Conservation (phyloP, 352 stramenopile species). For the Phytopythium vexans region DNA sequence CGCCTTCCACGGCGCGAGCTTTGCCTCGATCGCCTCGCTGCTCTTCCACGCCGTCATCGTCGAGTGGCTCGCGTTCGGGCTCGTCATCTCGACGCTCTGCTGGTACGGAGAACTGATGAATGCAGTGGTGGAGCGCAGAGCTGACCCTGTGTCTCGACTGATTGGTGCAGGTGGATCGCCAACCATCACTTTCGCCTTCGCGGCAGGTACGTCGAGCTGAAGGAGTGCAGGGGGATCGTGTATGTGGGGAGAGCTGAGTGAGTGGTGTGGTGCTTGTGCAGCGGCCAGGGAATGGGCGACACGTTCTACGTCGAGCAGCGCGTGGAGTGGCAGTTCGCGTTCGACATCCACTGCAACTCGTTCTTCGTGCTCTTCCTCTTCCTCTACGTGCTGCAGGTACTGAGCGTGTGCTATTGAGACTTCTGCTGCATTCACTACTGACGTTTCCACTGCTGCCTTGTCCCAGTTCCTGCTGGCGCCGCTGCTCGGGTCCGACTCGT, state of each 20-base stretch:
- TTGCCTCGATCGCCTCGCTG: slow-evolving; percentile 51
- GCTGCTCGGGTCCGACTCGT: slow-evolving; percentile 87
- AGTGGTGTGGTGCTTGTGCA: background rate
- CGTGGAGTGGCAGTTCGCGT: slow-evolving; percentile 99
- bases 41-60: slow-evolving; percentile 77
- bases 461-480: slow-evolving; percentile 95
- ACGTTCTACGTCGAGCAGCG: slow-evolving; percentile 93
- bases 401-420: slow-evolving; percentile 9
- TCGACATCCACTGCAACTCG: slow-evolving; percentile 99
- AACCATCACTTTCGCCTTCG: slow-evolving; percentile 68
- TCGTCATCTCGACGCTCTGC: slow-evolving; percentile 64
- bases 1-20: slow-evolving; percentile 59
- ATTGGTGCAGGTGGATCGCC: slow-evolving; percentile 42
- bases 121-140: background rate
- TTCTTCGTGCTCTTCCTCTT: slow-evolving; percentile 98
- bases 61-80: slow-evolving; percentile 78
- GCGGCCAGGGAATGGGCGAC: slow-evolving; percentile 66
- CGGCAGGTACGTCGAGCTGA: slow-evolving; percentile 31
- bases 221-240: background rate
- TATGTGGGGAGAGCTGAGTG: background rate
- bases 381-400: slow-evolving; percentile 91
- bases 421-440: slow-evolving; percentile 6
- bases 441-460: slow-evolving; percentile 3
- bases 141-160: background rate
- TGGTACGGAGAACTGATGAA: slow-evolving; percentile 19